Evolutionary conservation across 2,329 filamentous ascomycete genomes (phyloP).

Genomic region (Diaporthe aspalathi): DNA sequence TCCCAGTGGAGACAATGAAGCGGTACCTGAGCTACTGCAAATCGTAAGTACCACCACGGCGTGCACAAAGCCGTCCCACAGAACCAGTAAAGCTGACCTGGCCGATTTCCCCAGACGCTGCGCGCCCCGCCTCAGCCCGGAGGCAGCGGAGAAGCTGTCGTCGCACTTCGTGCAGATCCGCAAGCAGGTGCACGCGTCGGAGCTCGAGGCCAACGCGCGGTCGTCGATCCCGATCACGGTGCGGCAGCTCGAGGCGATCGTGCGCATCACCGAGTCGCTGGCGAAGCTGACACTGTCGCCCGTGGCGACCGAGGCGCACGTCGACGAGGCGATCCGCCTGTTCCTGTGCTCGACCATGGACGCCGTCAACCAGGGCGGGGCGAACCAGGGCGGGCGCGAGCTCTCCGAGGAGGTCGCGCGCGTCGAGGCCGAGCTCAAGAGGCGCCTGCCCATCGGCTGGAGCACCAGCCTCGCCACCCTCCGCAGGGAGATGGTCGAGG

Average conservation of each 20-base stretch:
- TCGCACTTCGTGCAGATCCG: constrained; percentile 98
- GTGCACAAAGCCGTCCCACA: not conserved
- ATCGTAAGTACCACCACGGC: constrained; percentile 69
- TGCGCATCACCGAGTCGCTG: constrained; percentile 95
- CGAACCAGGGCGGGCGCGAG: constrained; percentile 84
- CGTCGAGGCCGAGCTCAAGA: constrained; percentile 88
- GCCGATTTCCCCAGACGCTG: constrained; percentile 72
- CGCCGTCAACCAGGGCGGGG: constrained; percentile 87
- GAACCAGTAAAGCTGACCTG: constrained; percentile 50
- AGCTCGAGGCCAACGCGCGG: constrained; percentile 88
- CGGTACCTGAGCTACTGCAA: constrained; percentile 98
- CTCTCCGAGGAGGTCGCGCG: constrained; percentile 89
- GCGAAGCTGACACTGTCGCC: constrained; percentile 90
- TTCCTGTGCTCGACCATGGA: constrained; percentile 99
- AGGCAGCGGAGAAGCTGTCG: constrained; percentile 94
- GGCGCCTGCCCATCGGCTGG: constrained; percentile 93
- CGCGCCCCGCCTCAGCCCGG: constrained; percentile 87
- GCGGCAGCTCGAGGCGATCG: constrained; percentile 95
- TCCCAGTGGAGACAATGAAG: constrained; percentile 96
- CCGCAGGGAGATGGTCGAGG: constrained; percentile 90
- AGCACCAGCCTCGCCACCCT: constrained; percentile 90
- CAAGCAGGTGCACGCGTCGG: constrained; percentile 90
- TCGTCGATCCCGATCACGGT: constrained; percentile 98
- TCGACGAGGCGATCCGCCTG: constrained; percentile 95
- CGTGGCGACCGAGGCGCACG: constrained; percentile 88